A percentile compares a stretch with the other conserved stretches of the same genome.
Evolutionary conservation across 768 basidiomycete genomes (phyloP).

Genomic region (Agrocybe praecox): DNA sequence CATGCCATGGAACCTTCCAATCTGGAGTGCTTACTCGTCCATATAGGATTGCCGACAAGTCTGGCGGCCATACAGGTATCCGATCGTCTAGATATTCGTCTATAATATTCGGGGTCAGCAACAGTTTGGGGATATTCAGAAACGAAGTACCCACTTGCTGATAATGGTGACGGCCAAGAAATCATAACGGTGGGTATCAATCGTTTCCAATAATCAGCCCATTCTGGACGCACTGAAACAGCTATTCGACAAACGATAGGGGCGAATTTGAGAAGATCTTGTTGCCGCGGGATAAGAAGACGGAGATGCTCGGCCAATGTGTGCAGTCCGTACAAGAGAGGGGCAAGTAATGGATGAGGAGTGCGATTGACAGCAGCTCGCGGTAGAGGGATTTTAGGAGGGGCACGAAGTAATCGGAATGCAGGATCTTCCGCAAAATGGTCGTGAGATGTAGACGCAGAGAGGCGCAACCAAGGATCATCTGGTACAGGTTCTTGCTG

Average conservation of each 20-base stretch:
- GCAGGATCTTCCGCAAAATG: conserved; percentile 65
- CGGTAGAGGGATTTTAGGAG: conserved; percentile 25
- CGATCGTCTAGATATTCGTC: conserved; percentile 65
- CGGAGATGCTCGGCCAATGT: conserved; percentile 74
- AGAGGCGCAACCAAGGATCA: conserved; percentile 52
- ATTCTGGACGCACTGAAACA: conserved; percentile 71
- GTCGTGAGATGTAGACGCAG: conserved; percentile 41
- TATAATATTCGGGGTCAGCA: conserved; percentile 22
- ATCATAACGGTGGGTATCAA: conserved; percentile 64
- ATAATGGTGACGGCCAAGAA: conserved; percentile 59
- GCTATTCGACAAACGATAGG: conserved; percentile 67
- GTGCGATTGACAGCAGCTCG: conserved; percentile 20
- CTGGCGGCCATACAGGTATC: conserved; percentile 77
- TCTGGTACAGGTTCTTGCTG: conserved; percentile 18
- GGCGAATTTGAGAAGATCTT: conserved; percentile 57
- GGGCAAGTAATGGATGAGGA: conserved; percentile 52
- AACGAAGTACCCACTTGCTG: conserved; percentile 35
- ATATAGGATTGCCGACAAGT: conserved; percentile 69
- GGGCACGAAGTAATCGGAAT: conserved; percentile 42
- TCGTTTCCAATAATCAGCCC: conserved; percentile 93
- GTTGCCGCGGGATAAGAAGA: conserved; percentile 56
- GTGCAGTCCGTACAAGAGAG: conserved; percentile 76
- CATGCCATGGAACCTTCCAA: conserved; percentile 61
- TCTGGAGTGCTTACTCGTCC: conserved; percentile 65
- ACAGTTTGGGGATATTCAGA: not conserved